Percentiles rank a stretch among this genome's conserved stretches.
phyloP scores from a whole-genome alignment of 306 rosid genomes.

The Gillenia trifoliata region DNA sequence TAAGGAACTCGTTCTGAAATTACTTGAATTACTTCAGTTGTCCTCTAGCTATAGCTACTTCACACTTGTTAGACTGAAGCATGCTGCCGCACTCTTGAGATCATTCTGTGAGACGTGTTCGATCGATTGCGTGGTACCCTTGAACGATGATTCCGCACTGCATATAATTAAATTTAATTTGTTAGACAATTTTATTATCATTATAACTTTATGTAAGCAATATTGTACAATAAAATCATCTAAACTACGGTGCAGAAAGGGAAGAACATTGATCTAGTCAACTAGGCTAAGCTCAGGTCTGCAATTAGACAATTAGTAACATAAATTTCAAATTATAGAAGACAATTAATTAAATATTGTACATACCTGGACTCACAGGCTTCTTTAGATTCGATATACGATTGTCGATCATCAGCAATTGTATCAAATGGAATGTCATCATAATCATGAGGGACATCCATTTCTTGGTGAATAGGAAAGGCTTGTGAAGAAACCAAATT shows the following conservation, averaged over 20 bases:
- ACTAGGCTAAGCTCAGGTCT: too few relatives aligned
- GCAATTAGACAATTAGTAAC: background rate
- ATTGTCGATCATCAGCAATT: conserved; percentile 29
- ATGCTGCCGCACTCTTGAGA: conserved; percentile 38
- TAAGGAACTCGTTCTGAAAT: background rate
- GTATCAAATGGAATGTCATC: conserved; percentile 34
- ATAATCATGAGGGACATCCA: conserved; percentile 18
- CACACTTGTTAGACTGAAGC: conserved; percentile 28
- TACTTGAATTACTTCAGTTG: conserved; percentile 1
- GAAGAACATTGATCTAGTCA: background rate
- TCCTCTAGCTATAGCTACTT: conserved; percentile 3
- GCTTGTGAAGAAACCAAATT: conserved; percentile 3
- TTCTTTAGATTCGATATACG: conserved; percentile 26
- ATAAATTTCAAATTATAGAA: background rate
- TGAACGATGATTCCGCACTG: conserved; percentile 33
- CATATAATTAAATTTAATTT: background rate
- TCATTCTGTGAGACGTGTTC: conserved; percentile 20
- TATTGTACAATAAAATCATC: background rate
- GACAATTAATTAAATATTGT: background rate
- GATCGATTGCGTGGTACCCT: conserved; percentile 2
- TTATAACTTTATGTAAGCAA: background rate
- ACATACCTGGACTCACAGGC: conserved; percentile 36
- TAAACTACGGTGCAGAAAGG: background rate
- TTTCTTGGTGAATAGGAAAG: conserved; percentile 18
- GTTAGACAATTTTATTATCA: background rate